Conservation (phyloP, 805 yeast species). For the Hanseniaspora meyeri region DNA sequence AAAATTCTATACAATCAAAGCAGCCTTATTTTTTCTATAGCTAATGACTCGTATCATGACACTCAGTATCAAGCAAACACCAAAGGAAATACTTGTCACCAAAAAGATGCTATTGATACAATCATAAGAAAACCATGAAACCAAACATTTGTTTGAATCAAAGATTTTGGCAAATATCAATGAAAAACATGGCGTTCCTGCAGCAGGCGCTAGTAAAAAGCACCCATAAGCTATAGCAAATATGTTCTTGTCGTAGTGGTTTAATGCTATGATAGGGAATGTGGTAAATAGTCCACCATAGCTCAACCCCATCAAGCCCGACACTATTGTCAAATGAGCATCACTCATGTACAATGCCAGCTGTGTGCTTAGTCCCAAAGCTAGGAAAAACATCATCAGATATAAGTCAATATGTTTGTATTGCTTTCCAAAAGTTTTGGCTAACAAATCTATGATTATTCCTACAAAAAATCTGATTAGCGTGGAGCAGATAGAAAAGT, state of each 20-base stretch:
- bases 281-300: constrained; percentile 81
- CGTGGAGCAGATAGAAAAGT: constrained; percentile 39
- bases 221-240: constrained; percentile 91
- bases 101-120: constrained; percentile 3
- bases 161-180: constrained; percentile 53
- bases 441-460: constrained; percentile 49
- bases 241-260: constrained; percentile 76
- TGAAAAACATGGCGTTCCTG: constrained; percentile 62
- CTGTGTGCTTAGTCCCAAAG: constrained; percentile 31
- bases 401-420: constrained; percentile 24
- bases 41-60: neutral
- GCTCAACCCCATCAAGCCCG: constrained; percentile 50
- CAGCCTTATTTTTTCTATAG: neutral
- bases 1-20: neutral
- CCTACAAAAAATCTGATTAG: constrained; percentile 57
- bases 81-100: constrained; percentile 3
- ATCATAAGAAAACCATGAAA: neutral
- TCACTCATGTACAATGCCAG: constrained; percentile 20
- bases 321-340: constrained; percentile 22
- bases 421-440: constrained; percentile 16
- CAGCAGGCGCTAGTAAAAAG: constrained; percentile 77
- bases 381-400: constrained; percentile 26
- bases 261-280: constrained; percentile 71
- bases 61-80: neutral
- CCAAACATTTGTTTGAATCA: constrained; percentile 31